Evolutionary conservation across 306 rosid genomes (phyloP).

Genomic region (Sechiopsis laciniata): DNA sequence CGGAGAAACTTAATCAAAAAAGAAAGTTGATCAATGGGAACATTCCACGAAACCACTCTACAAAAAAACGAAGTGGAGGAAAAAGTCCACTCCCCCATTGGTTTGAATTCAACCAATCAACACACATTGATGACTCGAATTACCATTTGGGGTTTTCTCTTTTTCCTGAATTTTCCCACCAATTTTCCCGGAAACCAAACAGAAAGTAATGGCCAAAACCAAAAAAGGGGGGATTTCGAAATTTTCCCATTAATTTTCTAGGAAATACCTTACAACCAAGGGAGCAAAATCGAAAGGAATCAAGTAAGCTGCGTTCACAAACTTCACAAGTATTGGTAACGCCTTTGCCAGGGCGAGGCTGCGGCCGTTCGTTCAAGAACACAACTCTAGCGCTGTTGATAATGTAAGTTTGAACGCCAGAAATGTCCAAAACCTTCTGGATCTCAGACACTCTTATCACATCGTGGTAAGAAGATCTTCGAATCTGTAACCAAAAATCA

Average conservation of each 20-base stretch:
- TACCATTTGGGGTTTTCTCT: neutral
- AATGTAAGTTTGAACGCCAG: slow-evolving; percentile 89
- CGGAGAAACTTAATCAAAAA: neutral
- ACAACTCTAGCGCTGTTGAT: slow-evolving; percentile 96
- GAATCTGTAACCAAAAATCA: slow-evolving; percentile 44
- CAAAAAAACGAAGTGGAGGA: neutral
- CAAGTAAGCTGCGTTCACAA: slow-evolving; percentile 93
- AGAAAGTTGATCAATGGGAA: neutral
- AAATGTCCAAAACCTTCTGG: slow-evolving; percentile 90
- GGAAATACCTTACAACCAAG: slow-evolving; percentile 90
- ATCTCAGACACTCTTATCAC: slow-evolving; percentile 88
- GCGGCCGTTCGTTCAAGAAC: slow-evolving; percentile 90
- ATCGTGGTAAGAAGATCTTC: slow-evolving; percentile 95
- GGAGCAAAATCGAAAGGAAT: slow-evolving; percentile 88
- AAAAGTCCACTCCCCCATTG: slow-evolving; percentile 5
- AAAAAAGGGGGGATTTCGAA: no score
- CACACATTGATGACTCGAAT: slow-evolving; percentile 20
- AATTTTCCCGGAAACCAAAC: slow-evolving; percentile 8
- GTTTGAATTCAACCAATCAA: slow-evolving; percentile 21
- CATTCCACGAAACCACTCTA: slow-evolving; percentile 12
- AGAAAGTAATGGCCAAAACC: no score
- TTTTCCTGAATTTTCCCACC: slow-evolving; percentile 4
- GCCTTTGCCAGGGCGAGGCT: slow-evolving; percentile 97
- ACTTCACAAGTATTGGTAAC: slow-evolving; percentile 97
- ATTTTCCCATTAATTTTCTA: no score